Percentiles rank a stretch among this genome's conserved stretches.
Evolutionary conservation across 164 flowering plant species (phyloP).

Genomic region (Magnolia officinalis): DNA sequence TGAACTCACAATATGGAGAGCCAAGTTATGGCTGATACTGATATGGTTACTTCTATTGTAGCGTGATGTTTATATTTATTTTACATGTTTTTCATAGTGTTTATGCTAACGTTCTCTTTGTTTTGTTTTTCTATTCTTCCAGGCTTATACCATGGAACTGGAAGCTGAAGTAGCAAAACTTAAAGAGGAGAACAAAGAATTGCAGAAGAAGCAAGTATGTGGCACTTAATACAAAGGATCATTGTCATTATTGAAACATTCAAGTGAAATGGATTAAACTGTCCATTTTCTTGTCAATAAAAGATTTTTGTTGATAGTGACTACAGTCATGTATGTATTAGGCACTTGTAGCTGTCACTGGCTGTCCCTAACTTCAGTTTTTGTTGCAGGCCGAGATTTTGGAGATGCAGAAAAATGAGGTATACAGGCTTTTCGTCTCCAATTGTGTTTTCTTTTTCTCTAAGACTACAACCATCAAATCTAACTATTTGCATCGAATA

Average conservation of each 20-base stretch:
- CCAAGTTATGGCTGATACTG: neutral
- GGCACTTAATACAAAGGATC: neutral
- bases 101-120: neutral
- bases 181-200: constrained; percentile 74
- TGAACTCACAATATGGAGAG: neutral
- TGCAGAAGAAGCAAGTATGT: constrained; percentile 67
- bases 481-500: neutral
- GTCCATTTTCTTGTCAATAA: neutral
- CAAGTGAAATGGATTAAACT: neutral
- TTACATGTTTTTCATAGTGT: neutral
- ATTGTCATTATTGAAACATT: neutral
- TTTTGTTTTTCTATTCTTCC: constrained; percentile 10
- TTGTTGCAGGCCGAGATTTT: constrained; percentile 57
- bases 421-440: constrained; percentile 13
- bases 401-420: constrained; percentile 87
- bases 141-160: constrained; percentile 97
- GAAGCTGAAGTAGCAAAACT: constrained; percentile 90
- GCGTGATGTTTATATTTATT: neutral
- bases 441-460: neutral
- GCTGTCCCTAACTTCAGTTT: constrained; percentile 8
- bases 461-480: neutral
- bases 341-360: neutral
- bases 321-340: neutral
- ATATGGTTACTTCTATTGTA: neutral
- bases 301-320: neutral